Evolutionary conservation across 1,284 basidiomycete genomes (phyloP), one percentile per base, ranked within the genome.

Genomic region (Cystobasidium sp.): DNA sequence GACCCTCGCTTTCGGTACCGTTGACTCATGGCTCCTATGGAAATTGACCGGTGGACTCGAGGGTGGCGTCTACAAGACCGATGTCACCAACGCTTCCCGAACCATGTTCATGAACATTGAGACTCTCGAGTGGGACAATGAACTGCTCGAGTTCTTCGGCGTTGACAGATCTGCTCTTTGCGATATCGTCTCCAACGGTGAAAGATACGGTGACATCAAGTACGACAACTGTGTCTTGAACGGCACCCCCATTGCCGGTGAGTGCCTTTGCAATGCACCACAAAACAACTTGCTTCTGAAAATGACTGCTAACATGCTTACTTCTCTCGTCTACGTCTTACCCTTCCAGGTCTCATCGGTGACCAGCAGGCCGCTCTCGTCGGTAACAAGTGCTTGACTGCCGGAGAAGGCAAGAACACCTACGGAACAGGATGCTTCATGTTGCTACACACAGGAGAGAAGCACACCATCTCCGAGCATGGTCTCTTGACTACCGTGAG

Each of bases 291-390:
- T 12, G 43, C 44, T 52, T 6, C 20, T 20, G 3, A n/a, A 92
- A 1, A 80, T 90, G 0, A 85, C 98, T 73, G 85, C 87, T 76
- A 93, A 91, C 94, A 20, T 89, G 90, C 44, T 31, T 1, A 31
- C 20, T 51, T 20, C 16, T 2, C 47, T 51, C 47, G 14, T 14
- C 14, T 49, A 1, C 44, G 44, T 12, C 14, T 3, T 55, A 43
- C 1, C n/a, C 92, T 98, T 70, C 93, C 90, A 31, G 96, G 95
- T 44, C 88, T 98, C 64, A 89, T 96, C 14, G 96, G 96, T 41
- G 96, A 99, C 82, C 96, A 99, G 84, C 96, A 98, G 83, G 95
- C 92, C 18, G 96, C 96, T 10, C 85, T 99, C 24, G 89, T 98
- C 64, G 96, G 97, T 0, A 98, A 99, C 86, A 97, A 97, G 83